Conservation (phyloP, 2,329 filamentous ascomycete genomes). For the Zymoseptoria brevis region DNA sequence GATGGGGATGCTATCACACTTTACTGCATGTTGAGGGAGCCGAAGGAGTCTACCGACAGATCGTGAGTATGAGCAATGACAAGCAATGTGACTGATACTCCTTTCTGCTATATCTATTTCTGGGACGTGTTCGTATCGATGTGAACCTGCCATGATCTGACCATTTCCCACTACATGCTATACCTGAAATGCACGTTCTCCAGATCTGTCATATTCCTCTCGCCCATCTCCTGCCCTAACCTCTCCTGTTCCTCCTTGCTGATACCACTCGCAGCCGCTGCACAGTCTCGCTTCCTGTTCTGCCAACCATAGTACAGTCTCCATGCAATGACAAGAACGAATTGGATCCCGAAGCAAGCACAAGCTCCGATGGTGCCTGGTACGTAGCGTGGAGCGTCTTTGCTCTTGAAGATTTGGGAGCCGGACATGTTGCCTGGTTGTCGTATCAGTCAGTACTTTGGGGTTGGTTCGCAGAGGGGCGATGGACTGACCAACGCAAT, state of each 20-base stretch:
- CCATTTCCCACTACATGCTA: conserved; percentile 9
- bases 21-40: conserved; percentile 41
- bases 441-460: too few species aligned
- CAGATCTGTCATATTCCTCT: conserved; percentile 59
- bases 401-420: conserved; percentile 39
- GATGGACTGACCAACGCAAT: conserved; percentile 30
- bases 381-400: conserved; percentile 40
- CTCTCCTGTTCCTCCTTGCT: conserved; percentile 53
- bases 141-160: too few species aligned
- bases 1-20: conserved; percentile 44
- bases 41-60: conserved; percentile 7
- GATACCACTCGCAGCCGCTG: conserved; percentile 19
- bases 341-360: conserved; percentile 27
- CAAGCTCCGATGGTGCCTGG: conserved; percentile 37
- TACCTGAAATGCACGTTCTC: conserved; percentile 26
- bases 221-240: conserved; percentile 59
- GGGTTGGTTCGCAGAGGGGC: too few species aligned
- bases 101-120: neutral
- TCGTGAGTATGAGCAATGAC: neutral
- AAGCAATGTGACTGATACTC: too few species aligned
- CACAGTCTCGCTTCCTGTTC: conserved; percentile 28
- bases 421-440: conserved; percentile 37
- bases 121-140: neutral
- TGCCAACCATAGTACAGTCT: conserved; percentile 35
- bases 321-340: conserved; percentile 34